Evolutionary conservation across 1,139 yeast genomes (phyloP), one percentile per base, ranked within the genome.

Genomic region (Blastobotrys illinoisensis): DNA sequence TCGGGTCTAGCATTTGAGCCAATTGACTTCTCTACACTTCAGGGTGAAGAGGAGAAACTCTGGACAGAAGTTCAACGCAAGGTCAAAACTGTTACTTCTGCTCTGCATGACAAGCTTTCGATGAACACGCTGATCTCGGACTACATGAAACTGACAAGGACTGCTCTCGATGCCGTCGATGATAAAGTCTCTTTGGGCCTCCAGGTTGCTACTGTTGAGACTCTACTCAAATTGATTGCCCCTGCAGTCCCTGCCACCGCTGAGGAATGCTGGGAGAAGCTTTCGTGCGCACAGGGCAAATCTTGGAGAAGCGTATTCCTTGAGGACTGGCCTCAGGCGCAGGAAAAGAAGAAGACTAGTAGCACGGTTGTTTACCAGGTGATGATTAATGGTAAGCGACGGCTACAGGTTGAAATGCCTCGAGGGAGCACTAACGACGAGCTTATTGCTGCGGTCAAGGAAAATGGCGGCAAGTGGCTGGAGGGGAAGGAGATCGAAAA

Each of bases 111-210:
- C 0, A 78, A 81, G 1, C 71, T 86, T 47, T 78, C 93, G 0
- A 74, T 91, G 67, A 93, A 93, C 68, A 91, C 97, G 0, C 82
- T 89, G 5, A 80, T 93, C 28, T 88, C 97, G 0, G 96, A 89
- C 66, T 86, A 83, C 65, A 93, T 90, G 97, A 93, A 90, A 64
- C 70, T 86, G 53, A 86, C 96, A 1, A 85, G 85, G 61, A 62
- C 76, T 1, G 66, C 90, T 9, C 65, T 70, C 1, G 64, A 68
- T 13, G 78, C 80, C 0, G 44, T 73, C 5, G 78, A 78, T 20
- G 56, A 65, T 14, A 47, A 72, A 11, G 64, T 75, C 0, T 67
- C 71, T 70, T 47, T 65, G 65, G 58, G 63, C 60, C 55, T 78
- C 11, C 59, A 73, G 13, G 53, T 71, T 52, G 79, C 80, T 51